phyloP scores from a whole-genome alignment of 805 yeast genomes.

The Kodamaea sagamina region DNA sequence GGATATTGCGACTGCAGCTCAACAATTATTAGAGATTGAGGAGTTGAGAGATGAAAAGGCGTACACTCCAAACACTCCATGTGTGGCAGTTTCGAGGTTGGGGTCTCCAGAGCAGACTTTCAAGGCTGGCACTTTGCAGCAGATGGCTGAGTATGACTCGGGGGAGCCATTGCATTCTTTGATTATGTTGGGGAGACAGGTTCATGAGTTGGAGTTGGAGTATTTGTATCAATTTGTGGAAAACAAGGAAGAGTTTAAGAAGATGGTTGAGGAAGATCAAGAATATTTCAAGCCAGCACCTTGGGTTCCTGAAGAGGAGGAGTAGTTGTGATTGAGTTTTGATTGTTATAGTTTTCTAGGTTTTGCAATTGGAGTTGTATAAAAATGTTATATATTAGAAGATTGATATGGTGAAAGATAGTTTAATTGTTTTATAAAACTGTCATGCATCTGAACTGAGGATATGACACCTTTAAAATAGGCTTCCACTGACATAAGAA shows the following conservation, averaged over 20 bases:
- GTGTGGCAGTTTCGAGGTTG: constrained; percentile 87
- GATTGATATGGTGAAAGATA: too few species aligned
- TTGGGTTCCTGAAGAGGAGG: constrained; percentile 51
- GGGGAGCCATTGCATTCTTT: constrained; percentile 95
- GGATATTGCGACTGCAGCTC: constrained; percentile 87
- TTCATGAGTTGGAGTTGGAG: constrained; percentile 90
- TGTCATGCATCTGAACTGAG: too few species aligned
- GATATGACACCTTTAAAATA: too few species aligned
- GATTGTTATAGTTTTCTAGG: too few species aligned
- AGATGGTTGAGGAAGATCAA: constrained; percentile 50
- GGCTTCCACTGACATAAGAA: too few species aligned
- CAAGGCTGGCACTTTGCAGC: constrained; percentile 80
- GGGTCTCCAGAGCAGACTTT: constrained; percentile 85
- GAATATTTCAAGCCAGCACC: constrained; percentile 75
- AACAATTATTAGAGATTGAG: constrained; percentile 86
- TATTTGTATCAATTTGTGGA: constrained; percentile 76
- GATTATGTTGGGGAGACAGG: constrained; percentile 87
- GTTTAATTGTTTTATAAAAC: too few species aligned
- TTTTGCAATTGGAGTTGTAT: too few species aligned
- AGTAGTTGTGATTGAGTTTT: too few species aligned
- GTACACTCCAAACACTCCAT: constrained; percentile 85
- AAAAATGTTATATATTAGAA: too few species aligned
- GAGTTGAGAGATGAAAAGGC: constrained; percentile 73
- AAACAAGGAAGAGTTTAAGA: constrained; percentile 52
- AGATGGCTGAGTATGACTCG: constrained; percentile 78